These are phyloP conservation scores for Paramecium tetraurelia DNA, from an alignment of 73 alveolate species.

Conservation along the genomic window DNA sequence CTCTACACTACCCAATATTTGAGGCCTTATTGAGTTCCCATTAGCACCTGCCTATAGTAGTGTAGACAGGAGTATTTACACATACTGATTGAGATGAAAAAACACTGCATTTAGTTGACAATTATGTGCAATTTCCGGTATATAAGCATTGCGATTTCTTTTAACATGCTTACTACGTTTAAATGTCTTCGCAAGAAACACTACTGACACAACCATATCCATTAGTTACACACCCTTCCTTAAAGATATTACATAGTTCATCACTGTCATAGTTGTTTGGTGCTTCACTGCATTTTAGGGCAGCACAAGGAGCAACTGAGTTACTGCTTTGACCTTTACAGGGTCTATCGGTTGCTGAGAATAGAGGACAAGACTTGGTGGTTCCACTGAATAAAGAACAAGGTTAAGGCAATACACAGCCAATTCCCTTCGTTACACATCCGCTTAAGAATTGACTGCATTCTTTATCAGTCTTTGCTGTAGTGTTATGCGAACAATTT, in stretches of 20 bases:
- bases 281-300: slow-evolving; percentile 11
- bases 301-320: not conserved
- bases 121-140: not conserved
- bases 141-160: not conserved
- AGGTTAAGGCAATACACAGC: slow-evolving; percentile 20
- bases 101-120: not conserved
- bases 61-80: slow-evolving; percentile 13
- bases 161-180: not conserved
- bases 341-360: slow-evolving; percentile 24
- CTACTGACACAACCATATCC: slow-evolving; percentile 1
- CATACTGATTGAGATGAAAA: not conserved
- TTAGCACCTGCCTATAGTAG: not conserved
- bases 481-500: not conserved
- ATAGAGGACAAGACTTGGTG: not conserved
- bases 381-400: slow-evolving; percentile 12
- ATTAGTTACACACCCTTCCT: slow-evolving; percentile 20
- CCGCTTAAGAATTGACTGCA: not conserved
- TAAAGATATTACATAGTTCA: slow-evolving; percentile 18
- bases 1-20: not conserved
- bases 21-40: not conserved
- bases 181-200: not conserved
- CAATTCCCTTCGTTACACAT: not conserved
- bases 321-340: not conserved
- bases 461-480: slow-evolving; percentile 4
- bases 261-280: slow-evolving; percentile 20